Evolutionary conservation across 2,329 filamentous ascomycete genomes (phyloP), one percentile per base, ranked within the genome.

Genomic region (Penicillium sp.): DNA sequence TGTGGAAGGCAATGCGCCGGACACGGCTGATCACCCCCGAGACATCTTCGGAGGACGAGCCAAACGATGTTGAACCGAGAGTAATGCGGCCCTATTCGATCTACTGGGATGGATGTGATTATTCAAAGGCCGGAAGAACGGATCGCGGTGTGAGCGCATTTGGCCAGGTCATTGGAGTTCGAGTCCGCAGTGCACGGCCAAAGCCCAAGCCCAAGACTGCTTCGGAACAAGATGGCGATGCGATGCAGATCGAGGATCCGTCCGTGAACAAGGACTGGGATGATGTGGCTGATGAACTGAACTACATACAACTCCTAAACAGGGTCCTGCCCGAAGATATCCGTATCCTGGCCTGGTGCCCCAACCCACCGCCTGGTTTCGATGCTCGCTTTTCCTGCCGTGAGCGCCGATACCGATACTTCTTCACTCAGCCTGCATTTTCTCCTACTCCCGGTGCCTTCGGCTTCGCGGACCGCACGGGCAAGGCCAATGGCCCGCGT

Each of bases 131-230:
- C 67, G 94, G 94, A 2, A 81, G 94, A 57, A 99, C 94, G 16
- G 94, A 99, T 70, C 81, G 85, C 49, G 94, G 94, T 12, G 94
- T 99, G 33, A 96, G 91, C 72, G 92, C 94, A 3, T 99, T 99
- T 75, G 94, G 94, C 0, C 94, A 99, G 76, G 94, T 99, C 52
- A 85, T 99, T 65, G 88, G 86, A 0, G 75, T 99, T 38, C 78
- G 87, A 50, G 86, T 99, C 15, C 81, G 93, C 67, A 96, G 92
- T 72, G 88, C 88, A 63, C 78, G 82, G 60, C 90, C 90, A 1
- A 66, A 86, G 47, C 56, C 57, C 15, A 59, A 58, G 41, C 31
- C 57, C 53, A 42, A 55, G 38, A 36, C 45, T 49, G 41, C 46
- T 16, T 53, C 53, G 26, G 63, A 52, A 34, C 56, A 58, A 29